These are phyloP conservation scores for Zizania latifolia DNA, from an alignment of 176 grass and related monocot species.

Conservation along the genomic window DNA sequence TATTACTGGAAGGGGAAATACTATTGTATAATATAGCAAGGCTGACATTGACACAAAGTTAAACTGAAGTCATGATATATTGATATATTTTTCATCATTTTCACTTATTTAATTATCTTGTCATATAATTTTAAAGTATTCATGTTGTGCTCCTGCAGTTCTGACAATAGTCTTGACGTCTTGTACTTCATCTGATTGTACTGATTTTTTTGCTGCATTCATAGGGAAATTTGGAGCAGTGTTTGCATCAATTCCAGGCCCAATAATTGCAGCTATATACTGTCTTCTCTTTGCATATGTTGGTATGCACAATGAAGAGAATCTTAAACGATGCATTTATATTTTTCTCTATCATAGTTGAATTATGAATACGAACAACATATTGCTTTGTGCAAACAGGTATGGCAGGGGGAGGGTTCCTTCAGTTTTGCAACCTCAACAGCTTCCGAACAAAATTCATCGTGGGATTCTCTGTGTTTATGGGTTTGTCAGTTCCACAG, in stretches of 20 bases:
- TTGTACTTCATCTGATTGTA: neutral
- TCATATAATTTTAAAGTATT: neutral
- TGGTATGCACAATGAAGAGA: constrained; percentile 25
- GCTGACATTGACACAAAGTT: neutral
- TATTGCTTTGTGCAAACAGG: constrained; percentile 52
- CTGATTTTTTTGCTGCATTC: neutral
- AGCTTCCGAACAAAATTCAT: constrained; percentile 90
- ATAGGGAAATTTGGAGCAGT: constrained; percentile 56
- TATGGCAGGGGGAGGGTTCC: constrained; percentile 57
- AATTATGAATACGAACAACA: neutral
- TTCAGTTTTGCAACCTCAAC: constrained; percentile 90
- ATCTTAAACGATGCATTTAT: neutral
- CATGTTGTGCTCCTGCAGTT: neutral
- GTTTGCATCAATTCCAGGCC: constrained; percentile 43
- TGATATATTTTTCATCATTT: neutral
- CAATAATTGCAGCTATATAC: constrained; percentile 44
- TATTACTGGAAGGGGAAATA: neutral
- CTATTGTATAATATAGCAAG: neutral
- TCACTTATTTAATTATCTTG: neutral
- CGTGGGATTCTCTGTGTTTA: constrained; percentile 81
- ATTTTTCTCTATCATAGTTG: neutral
- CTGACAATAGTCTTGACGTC: neutral
- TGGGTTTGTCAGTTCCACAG: constrained; percentile 87
- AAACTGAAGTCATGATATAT: neutral
- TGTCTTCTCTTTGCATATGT: constrained; percentile 48